These are phyloP conservation scores for Rhynchospora tenuis DNA, from an alignment of 176 grass and related monocot genomes.

Conservation along the genomic window DNA sequence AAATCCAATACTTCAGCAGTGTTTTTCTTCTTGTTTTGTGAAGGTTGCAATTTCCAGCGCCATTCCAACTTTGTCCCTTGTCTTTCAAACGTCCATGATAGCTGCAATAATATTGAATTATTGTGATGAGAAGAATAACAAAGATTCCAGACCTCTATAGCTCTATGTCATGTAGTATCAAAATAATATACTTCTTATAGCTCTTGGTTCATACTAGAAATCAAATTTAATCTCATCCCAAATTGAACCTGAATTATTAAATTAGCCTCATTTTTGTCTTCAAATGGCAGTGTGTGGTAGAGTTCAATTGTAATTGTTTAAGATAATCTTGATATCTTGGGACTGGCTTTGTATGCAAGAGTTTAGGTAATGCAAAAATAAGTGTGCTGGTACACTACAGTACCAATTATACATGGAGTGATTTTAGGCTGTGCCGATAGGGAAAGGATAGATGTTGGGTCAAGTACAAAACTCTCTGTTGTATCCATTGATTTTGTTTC, in stretches of 20 bases:
- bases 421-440: too few species aligned
- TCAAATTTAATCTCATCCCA: neutral
- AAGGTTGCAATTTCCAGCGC: conserved; percentile 83
- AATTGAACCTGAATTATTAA: neutral
- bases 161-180: neutral
- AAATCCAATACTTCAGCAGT: conserved; percentile 73
- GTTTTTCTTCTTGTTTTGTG: conserved; percentile 53
- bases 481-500: too few species aligned
- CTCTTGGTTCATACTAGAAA: neutral
- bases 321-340: too few species aligned
- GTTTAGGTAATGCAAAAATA: too few species aligned
- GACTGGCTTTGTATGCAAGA: too few species aligned
- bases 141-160: neutral
- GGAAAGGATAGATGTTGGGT: too few species aligned
- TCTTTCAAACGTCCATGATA: conserved; percentile 90
- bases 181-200: neutral
- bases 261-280: too few species aligned
- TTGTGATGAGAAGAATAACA: neutral
- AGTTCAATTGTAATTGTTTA: too few species aligned
- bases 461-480: too few species aligned
- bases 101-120: conserved; percentile 35
- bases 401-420: too few species aligned
- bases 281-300: too few species aligned
- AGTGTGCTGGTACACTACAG: too few species aligned
- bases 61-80: conserved; percentile 90